Conservation (phyloP, 2,329 filamentous ascomycete genomes). For the Colletotrichum tropicicola region DNA sequence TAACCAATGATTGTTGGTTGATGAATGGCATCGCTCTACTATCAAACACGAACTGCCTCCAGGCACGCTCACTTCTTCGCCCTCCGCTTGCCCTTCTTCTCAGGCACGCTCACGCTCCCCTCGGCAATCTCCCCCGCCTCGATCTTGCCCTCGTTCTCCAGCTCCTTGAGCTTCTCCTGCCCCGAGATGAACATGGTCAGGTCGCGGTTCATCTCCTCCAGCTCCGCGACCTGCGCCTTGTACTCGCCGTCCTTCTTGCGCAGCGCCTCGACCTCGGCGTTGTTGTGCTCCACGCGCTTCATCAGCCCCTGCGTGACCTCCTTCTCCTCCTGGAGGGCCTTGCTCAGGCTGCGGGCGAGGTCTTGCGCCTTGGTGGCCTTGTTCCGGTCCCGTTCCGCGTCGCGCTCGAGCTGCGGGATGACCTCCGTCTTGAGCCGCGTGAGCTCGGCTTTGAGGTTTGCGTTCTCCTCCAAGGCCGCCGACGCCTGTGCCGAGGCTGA, state of each 20-base stretch:
- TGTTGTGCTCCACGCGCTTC: constrained; percentile 80
- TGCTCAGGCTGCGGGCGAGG: constrained; percentile 78
- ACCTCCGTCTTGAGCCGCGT: constrained; percentile 60
- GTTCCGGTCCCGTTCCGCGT: constrained; percentile 73
- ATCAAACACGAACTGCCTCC: not conserved
- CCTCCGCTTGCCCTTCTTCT: constrained; percentile 64
- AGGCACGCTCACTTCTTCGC: constrained; percentile 49
- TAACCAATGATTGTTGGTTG: too few species aligned
- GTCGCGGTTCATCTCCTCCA: constrained; percentile 88
- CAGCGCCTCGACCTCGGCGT: constrained; percentile 67
- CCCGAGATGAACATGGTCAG: constrained; percentile 88
- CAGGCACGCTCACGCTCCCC: constrained; percentile 74
- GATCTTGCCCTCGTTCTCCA: constrained; percentile 67
- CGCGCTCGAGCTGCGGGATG: constrained; percentile 76
- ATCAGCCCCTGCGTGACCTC: constrained; percentile 82
- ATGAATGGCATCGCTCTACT: not conserved
- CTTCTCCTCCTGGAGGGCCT: constrained; percentile 87
- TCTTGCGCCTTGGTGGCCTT: constrained; percentile 77
- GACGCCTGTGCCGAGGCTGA: constrained; percentile 62
- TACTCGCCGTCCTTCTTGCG: constrained; percentile 65
- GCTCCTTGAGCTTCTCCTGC: constrained; percentile 79
- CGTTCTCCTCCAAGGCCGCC: constrained; percentile 54
- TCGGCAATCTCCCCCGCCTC: constrained; percentile 79
- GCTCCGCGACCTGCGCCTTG: constrained; percentile 72
- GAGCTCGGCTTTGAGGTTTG: constrained; percentile 52